phyloP scores from a whole-genome alignment of 345 rosid genomes.

The Gossypium australe region DNA sequence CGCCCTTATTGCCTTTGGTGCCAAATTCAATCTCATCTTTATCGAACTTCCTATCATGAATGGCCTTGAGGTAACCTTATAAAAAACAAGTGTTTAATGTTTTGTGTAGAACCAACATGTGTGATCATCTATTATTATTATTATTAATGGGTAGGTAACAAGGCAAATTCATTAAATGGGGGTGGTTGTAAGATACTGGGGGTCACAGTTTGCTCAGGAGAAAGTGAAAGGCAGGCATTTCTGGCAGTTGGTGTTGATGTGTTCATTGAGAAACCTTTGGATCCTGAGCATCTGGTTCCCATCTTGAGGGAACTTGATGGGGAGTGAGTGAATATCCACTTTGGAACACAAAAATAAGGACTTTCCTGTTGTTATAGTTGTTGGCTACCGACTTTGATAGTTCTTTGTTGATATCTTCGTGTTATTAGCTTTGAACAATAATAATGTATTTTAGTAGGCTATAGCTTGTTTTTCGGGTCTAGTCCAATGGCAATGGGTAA shows the following conservation, averaged over 20 bases:
- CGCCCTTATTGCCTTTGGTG: background rate
- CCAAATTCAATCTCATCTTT: slow-evolving; percentile 8
- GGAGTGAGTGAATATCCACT: background rate
- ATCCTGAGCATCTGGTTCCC: background rate
- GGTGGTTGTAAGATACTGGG: slow-evolving; percentile 7
- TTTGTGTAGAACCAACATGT: background rate
- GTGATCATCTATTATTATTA: background rate
- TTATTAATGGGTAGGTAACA: background rate
- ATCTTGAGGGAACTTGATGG: slow-evolving; percentile 16
- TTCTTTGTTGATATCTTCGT: too few species aligned
- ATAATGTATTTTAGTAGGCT: background rate
- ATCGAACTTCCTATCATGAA: slow-evolving; percentile 11
- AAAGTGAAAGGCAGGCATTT: background rate
- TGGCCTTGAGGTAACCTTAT: slow-evolving; percentile 12
- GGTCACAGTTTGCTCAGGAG: background rate
- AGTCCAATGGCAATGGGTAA: background rate
- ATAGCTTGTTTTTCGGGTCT: background rate
- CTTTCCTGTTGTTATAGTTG: background rate
- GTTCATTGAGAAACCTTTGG: slow-evolving; percentile 11
- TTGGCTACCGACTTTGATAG: background rate
- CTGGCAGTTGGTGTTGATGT: slow-evolving; percentile 9
- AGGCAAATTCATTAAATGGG: slow-evolving; percentile 13
- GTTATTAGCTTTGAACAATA: background rate
- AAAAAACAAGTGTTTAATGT: background rate
- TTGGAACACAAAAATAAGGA: background rate